Percentiles rank a stretch among this genome's conserved stretches.
These are phyloP conservation scores for Eucalyptus urophylla DNA, from an alignment of 345 rosid species.

Conservation along the genomic window DNA sequence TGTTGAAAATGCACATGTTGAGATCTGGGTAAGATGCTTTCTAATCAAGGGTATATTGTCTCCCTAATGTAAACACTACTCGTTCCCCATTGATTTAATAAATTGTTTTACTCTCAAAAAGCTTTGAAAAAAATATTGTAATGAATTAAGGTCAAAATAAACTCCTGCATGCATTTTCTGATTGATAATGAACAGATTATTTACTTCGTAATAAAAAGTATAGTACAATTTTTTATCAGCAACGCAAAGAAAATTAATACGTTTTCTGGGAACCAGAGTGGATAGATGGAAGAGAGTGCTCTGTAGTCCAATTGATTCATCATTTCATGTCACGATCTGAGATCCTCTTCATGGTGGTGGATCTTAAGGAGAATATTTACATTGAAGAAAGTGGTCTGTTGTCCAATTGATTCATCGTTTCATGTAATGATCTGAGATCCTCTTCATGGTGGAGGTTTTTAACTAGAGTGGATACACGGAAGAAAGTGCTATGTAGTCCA, in stretches of 20 bases:
- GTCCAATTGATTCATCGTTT: background rate
- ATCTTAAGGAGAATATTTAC: background rate
- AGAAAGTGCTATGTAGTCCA: too few relatives aligned
- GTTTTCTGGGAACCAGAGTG: too few relatives aligned
- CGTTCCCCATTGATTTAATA: background rate
- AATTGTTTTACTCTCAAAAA: too few relatives aligned
- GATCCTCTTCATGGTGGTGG: background rate
- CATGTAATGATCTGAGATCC: background rate
- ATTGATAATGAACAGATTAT: too few relatives aligned
- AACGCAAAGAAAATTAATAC: too few relatives aligned
- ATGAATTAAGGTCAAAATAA: background rate
- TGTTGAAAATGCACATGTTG: background rate
- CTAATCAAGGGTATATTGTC: background rate
- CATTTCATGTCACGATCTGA: background rate
- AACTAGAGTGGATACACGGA: too few relatives aligned
- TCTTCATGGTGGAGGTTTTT: background rate
- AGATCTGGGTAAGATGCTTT: background rate
- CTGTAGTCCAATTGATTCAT: too few relatives aligned
- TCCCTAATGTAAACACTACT: background rate
- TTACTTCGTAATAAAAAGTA: too few relatives aligned
- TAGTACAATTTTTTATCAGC: background rate
- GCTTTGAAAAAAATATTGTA: background rate
- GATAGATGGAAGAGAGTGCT: too few relatives aligned
- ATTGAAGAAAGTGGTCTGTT: background rate
- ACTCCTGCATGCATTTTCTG: too few relatives aligned